phyloP scores from a whole-genome alignment of 1,284 basidiomycete genomes.

The Heterobasidion parviporum region DNA sequence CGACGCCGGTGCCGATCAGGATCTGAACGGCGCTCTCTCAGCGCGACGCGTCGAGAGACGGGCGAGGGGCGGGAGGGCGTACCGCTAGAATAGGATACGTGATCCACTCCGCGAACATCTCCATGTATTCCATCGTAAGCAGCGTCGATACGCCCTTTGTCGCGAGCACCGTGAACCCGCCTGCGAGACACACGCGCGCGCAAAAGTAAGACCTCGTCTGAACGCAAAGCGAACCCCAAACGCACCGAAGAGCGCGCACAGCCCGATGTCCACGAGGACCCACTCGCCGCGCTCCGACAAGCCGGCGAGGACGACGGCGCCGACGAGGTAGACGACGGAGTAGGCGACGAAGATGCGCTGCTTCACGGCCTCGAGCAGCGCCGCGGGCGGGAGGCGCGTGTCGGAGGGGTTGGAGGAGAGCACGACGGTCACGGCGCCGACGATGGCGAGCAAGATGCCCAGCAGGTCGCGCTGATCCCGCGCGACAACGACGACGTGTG shows the following conservation, averaged over 20 bases:
- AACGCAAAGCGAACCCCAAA: not conserved
- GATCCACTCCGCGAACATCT: constrained; percentile 70
- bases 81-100: constrained; percentile 71
- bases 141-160: constrained; percentile 92
- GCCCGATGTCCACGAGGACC: constrained; percentile 82
- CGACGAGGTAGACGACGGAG: constrained; percentile 50
- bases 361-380: constrained; percentile 63
- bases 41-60: not conserved
- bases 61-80: constrained; percentile 8
- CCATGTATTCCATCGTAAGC: constrained; percentile 67
- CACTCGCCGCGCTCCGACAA: constrained; percentile 52
- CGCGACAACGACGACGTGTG: not conserved
- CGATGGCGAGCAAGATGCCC: constrained; percentile 75
- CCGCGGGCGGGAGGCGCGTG: constrained; percentile 59
- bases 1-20: constrained; percentile 72
- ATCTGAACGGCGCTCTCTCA: constrained; percentile 33
- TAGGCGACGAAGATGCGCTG: constrained; percentile 73
- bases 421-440: constrained; percentile 91
- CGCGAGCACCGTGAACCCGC: constrained; percentile 90
- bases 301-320: constrained; percentile 49
- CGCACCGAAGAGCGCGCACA: constrained; percentile 82
- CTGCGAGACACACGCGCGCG: constrained; percentile 24
- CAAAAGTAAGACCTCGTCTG: not conserved
- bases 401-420: constrained; percentile 69
- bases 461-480: constrained; percentile 64